These are phyloP conservation scores for Diaporthe humulicola DNA, from an alignment of 2,329 filamentous ascomycete species.

Conservation along the genomic window DNA sequence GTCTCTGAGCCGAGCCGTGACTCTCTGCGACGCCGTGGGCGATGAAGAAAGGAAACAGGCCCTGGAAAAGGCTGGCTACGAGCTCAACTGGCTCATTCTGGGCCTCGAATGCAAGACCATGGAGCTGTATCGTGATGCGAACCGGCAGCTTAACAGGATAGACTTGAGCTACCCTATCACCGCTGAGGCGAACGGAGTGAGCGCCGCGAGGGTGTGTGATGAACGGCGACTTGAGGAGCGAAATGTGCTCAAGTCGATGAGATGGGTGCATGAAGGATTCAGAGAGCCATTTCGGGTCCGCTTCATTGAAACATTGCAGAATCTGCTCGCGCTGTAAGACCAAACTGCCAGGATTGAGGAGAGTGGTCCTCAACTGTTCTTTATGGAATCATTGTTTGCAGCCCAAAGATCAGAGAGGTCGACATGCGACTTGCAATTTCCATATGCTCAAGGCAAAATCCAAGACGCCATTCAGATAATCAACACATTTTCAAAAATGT, in stretches of 20 bases:
- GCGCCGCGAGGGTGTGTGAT: neutral
- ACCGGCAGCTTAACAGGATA: conserved; percentile 1
- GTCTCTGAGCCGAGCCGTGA: conserved; percentile 11
- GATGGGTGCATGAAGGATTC: neutral
- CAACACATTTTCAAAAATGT: neutral
- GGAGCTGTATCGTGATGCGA: conserved; percentile 24
- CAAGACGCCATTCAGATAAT: neutral
- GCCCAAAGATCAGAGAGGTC: neutral
- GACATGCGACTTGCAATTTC: no score
- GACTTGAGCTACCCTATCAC: neutral
- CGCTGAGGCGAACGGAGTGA: neutral
- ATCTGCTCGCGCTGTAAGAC: neutral
- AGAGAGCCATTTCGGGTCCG: conserved; percentile 13
- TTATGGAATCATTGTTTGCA: neutral
- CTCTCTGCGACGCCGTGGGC: conserved; percentile 35
- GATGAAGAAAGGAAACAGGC: conserved; percentile 12
- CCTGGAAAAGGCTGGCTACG: neutral
- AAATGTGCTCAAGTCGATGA: conserved; percentile 3
- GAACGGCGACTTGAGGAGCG: conserved; percentile 12
- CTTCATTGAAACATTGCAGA: conserved; percentile 20
- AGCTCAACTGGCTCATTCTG: conserved; percentile 33
- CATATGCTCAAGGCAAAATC: neutral
- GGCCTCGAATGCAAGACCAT: conserved; percentile 31
- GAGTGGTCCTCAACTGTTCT: no score
- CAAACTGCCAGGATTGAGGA: neutral